Evolutionary conservation across 495 filamentous ascomycete species (phyloP).

Genomic region (Neurospora sublineolata): DNA sequence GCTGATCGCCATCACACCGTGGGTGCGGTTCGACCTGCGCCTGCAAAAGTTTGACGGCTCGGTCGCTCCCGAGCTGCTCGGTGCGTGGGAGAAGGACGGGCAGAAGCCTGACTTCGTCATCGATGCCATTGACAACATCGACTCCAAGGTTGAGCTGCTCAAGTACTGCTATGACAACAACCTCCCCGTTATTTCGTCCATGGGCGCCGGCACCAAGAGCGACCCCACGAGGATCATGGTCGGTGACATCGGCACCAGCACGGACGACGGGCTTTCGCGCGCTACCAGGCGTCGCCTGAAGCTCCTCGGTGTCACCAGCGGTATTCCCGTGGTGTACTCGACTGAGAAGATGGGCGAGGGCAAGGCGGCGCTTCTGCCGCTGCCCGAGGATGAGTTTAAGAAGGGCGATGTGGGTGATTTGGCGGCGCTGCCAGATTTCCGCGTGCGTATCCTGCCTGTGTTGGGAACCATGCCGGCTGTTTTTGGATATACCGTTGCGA

Average conservation of each 20-base stretch:
- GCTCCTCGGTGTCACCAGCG: constrained; percentile 63
- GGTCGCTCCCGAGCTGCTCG: constrained; percentile 53
- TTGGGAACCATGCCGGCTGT: constrained; percentile 94
- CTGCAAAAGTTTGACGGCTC: constrained; percentile 71
- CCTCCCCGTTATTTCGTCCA: constrained; percentile 78
- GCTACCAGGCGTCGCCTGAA: constrained; percentile 71
- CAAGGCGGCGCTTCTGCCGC: constrained; percentile 77
- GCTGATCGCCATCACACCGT: constrained; percentile 77
- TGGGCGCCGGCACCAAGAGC: constrained; percentile 96
- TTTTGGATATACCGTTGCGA: constrained; percentile 83
- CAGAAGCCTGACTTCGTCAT: constrained; percentile 74
- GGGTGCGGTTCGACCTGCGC: constrained; percentile 78
- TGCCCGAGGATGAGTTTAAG: constrained; percentile 76
- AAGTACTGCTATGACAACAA: constrained; percentile 70
- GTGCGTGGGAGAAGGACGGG: constrained; percentile 44
- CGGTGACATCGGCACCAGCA: constrained; percentile 80
- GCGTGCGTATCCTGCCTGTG: constrained; percentile 86
- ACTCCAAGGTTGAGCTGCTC: constrained; percentile 85
- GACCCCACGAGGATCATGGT: constrained; percentile 89
- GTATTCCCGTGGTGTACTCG: constrained; percentile 86
- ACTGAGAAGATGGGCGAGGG: constrained; percentile 84
- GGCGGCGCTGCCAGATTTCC: constrained; percentile 80
- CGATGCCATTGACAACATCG: constrained; percentile 97
- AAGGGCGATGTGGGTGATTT: constrained; percentile 85
- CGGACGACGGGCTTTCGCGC: constrained; percentile 82